A percentile compares a stretch with the other conserved stretches of the same genome.
phyloP scores from a whole-genome alignment of 202 grass and related monocot species.

The Bolboschoenoplectus hybrid region DNA sequence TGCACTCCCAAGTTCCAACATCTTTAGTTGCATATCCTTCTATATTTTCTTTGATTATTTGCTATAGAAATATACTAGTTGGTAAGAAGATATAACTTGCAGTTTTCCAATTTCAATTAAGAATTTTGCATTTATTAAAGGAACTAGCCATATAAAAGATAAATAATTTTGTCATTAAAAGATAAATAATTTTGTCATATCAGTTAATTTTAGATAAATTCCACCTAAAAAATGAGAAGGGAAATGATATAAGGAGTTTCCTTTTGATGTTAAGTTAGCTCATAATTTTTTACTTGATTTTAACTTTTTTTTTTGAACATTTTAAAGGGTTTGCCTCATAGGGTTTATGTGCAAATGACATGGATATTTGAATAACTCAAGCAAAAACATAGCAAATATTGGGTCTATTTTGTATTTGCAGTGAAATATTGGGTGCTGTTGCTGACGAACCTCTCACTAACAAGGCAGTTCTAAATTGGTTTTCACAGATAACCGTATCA shows the following conservation, averaged over 20 bases:
- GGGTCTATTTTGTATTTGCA: not conserved
- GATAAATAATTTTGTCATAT: not conserved
- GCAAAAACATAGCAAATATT: not conserved
- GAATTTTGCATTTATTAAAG: not conserved
- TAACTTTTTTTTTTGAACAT: not conserved
- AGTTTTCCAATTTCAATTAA: not conserved
- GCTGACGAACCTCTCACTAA: not conserved
- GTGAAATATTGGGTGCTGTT: not conserved
- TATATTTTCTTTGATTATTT: conserved; percentile 13
- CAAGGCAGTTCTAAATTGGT: not conserved
- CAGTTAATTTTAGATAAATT: not conserved
- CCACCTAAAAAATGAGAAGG: not conserved
- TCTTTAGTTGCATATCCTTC: not conserved
- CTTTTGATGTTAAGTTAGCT: not conserved
- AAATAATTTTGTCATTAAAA: not conserved
- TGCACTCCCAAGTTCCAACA: not conserved
- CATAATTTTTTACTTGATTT: not conserved
- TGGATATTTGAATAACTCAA: not conserved
- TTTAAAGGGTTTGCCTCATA: not conserved
- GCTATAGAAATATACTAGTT: not conserved
- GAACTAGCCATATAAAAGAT: not conserved
- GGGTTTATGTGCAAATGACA: not conserved
- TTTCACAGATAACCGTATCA: conserved; percentile 71
- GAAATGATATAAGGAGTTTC: not conserved
- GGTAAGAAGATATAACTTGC: not conserved